Percentiles rank a stretch among this genome's conserved stretches.
These are phyloP conservation scores for Ceratobasidium papillatum DNA, from an alignment of 1,284 basidiomycete genomes.

Conservation along the genomic window DNA sequence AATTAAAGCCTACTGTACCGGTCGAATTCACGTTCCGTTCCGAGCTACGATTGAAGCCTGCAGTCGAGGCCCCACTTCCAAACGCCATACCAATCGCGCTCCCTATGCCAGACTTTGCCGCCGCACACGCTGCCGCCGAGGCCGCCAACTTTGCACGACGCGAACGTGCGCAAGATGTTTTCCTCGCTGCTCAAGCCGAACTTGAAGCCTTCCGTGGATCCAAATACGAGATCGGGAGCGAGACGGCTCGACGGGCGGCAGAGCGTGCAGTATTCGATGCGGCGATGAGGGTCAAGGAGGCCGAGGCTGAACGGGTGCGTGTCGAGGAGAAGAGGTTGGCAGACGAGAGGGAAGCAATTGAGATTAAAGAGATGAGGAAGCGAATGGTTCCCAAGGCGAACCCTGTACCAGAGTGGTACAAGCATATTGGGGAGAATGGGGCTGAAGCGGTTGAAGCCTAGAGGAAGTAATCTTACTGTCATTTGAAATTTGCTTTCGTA, in stretches of 20 bases:
- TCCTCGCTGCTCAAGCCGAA: constrained; percentile 35
- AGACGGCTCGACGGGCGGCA: constrained; percentile 34
- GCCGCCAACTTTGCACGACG: constrained; percentile 30
- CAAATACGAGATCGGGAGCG: constrained; percentile 28
- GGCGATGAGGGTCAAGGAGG: constrained; percentile 35
- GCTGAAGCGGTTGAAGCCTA: neutral
- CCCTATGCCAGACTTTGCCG: constrained; percentile 37
- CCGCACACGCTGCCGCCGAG: constrained; percentile 33
- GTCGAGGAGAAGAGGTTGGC: constrained; percentile 11
- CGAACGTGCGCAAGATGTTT: constrained; percentile 24
- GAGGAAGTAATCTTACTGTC: neutral
- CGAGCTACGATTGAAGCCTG: constrained; percentile 31
- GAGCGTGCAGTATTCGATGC: constrained; percentile 38
- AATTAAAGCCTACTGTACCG: constrained; percentile 31
- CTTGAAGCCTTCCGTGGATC: constrained; percentile 19
- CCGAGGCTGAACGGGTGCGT: constrained; percentile 27
- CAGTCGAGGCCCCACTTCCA: constrained; percentile 9
- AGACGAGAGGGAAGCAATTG: constrained; percentile 24
- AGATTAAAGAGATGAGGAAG: constrained; percentile 35
- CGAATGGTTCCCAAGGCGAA: constrained; percentile 39
- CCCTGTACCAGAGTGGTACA: constrained; percentile 33
- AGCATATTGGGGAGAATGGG: constrained; percentile 12
- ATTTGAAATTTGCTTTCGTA: constrained; percentile 10
- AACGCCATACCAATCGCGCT: constrained; percentile 27
- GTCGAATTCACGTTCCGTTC: constrained; percentile 37